Conservation (phyloP, 805 yeast genomes). For the Lipomyces spencermartinsiae region DNA sequence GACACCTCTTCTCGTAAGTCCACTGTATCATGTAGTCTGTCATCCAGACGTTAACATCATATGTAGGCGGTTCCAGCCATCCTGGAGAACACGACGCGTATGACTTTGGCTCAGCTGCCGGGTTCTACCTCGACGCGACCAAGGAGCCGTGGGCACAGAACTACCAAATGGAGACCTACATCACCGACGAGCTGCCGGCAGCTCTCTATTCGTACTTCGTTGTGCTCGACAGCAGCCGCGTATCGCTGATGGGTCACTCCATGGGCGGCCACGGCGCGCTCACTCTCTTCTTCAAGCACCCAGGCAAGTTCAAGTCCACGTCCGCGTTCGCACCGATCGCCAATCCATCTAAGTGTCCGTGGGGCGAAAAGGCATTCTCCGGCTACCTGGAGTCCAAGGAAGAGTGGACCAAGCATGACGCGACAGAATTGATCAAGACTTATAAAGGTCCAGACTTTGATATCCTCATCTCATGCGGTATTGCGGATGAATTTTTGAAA, state of each 20-base stretch:
- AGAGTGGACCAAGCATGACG: constrained; percentile 82
- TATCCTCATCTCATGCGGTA: constrained; percentile 85
- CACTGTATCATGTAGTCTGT: background rate
- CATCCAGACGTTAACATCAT: background rate
- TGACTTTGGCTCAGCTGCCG: constrained; percentile 96
- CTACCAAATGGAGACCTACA: constrained; percentile 87
- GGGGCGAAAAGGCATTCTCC: constrained; percentile 88
- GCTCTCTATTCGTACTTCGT: constrained; percentile 52
- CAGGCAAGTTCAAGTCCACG: constrained; percentile 75
- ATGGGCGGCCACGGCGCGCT: constrained; percentile 99
- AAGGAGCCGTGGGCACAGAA: constrained; percentile 70
- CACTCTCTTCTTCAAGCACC: constrained; percentile 68
- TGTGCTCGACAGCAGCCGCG: constrained; percentile 61
- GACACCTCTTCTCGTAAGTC: constrained; percentile 87
- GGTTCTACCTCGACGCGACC: constrained; percentile 89
- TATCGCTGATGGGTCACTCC: constrained; percentile 92
- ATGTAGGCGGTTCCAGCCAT: constrained; percentile 60
- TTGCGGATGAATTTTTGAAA: constrained; percentile 72
- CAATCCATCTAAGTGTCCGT: constrained; percentile 76
- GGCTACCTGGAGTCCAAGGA: constrained; percentile 72
- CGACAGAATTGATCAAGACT: constrained; percentile 70
- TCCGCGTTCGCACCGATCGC: constrained; percentile 91
- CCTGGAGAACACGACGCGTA: constrained; percentile 83
- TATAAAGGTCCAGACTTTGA: constrained; percentile 61
- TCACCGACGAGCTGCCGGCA: constrained; percentile 72